These are phyloP conservation scores for Ceratocystiopsis brevicomis DNA, from an alignment of 2,329 filamentous ascomycete species.

Conservation along the genomic window DNA sequence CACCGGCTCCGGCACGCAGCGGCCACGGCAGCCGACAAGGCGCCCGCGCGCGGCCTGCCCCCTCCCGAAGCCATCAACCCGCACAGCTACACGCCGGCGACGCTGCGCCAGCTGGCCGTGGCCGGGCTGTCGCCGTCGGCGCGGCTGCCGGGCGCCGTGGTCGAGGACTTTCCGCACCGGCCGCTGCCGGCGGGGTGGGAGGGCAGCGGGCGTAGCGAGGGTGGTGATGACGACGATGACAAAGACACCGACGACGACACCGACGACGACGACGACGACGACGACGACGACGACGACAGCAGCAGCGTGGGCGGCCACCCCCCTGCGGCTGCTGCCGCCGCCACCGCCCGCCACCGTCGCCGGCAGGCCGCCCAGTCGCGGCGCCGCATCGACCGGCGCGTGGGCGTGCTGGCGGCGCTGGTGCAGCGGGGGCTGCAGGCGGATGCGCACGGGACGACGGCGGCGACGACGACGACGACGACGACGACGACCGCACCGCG, in stretches of 20 bases:
- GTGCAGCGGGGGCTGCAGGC: constrained; percentile 51
- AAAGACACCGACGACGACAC: constrained; percentile 8
- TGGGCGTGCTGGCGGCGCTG: constrained; percentile 48
- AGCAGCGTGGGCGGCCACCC: not conserved
- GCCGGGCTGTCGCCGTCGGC: constrained; percentile 33
- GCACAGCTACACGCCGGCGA: constrained; percentile 31
- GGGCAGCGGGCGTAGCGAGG: constrained; percentile 3
- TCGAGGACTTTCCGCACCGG: constrained; percentile 33
- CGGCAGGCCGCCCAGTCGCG: constrained; percentile 17
- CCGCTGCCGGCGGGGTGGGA: constrained; percentile 13
- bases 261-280: not conserved
- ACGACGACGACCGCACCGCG: constrained; percentile 17
- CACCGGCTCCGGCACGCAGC: constrained; percentile 7
- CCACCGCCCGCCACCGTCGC: constrained; percentile 12
- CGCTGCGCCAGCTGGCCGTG: constrained; percentile 31
- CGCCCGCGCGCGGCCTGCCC: constrained; percentile 10
- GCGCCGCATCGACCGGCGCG: constrained; percentile 25
- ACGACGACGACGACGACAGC: not conserved
- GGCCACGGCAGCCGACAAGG: constrained; percentile 4
- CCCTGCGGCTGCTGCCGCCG: not conserved
- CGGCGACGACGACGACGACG: constrained; percentile 26
- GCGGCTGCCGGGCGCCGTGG: constrained; percentile 18
- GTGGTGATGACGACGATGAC: constrained; percentile 3
- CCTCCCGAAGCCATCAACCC: constrained; percentile 29
- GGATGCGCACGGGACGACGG: not conserved